Evolutionary conservation across 257 asterid species (phyloP), one percentile per base, ranked within the genome.

Genomic region (Forsythia suspensa): DNA sequence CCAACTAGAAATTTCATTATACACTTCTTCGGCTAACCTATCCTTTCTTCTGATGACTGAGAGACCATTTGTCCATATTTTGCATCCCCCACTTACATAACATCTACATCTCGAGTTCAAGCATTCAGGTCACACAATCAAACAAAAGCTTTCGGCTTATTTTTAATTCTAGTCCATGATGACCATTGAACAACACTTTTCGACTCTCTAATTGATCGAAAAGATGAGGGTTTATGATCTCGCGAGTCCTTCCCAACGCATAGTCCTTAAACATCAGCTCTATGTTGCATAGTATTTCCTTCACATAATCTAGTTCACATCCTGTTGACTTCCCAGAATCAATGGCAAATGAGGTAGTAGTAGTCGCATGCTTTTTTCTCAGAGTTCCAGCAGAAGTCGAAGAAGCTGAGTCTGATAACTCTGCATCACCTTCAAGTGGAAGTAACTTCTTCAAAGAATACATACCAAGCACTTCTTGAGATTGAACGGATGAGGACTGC

Each of bases 351-450:
- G 76, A 44, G 40, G 79, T 55, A 55, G 63, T 55, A 55, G 63
- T 15, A 52, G 29, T 55, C 29, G 5, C 65, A n/a, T 52, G 61
- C 16, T 52, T 52, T 52, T 16, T 52, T 52, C 8, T n/a, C 61
- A 2, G 8, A 16, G 61, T 4, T 52, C 8, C 61, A 52, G 21
- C 61, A 52, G 29, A 86, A 72, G 80, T 69, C 13, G 99, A 95
- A 80, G 97, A 91, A 76, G 96, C 97, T 6, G 97, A 93, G 84
- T 95, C 98, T 18, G 90, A 88, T 77, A 95, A 79, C 75, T 95
- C 98, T 18, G 84, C 61, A 44, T 87, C 91, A 36, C 83, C 82
- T 77, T 90, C 91, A 16, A 72, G 74, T 74, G 86, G 78, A 77
- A 82, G 86, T 61, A 79, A 82, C 36, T 70, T 79, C 79, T 84